These are phyloP conservation scores for Elsinoe australis DNA, from an alignment of 2,329 filamentous ascomycete species.

Conservation along the genomic window DNA sequence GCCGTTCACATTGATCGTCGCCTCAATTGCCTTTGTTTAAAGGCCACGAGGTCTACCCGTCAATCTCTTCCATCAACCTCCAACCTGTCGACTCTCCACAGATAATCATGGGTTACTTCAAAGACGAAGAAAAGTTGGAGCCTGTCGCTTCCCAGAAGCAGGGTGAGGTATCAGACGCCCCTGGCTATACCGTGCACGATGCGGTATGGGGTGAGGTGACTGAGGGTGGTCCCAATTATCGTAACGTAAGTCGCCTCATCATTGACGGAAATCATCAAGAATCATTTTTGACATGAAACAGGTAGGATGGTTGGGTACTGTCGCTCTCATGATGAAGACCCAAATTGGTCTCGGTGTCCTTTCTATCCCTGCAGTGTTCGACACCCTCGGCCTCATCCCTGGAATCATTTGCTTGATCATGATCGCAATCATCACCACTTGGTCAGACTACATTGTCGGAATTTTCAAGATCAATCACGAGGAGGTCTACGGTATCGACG, in stretches of 20 bases:
- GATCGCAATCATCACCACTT: constrained; percentile 41
- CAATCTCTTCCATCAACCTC: too few relatives aligned
- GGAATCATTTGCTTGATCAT: constrained; percentile 40
- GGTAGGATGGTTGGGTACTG: constrained; percentile 40
- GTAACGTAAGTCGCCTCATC: constrained; percentile 23
- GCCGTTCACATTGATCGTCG: too few relatives aligned
- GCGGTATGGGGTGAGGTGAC: constrained; percentile 34
- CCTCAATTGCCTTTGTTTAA: too few relatives aligned
- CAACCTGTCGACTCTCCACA: neutral
- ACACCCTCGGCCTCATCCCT: constrained; percentile 42
- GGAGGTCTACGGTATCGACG: constrained; percentile 51
- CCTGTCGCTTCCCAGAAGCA: neutral
- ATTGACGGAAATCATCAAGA: neutral
- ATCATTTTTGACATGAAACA: constrained; percentile 17
- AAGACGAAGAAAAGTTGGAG: neutral
- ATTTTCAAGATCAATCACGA: constrained; percentile 49
- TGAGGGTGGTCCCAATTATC: constrained; percentile 29
- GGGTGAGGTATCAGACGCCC: neutral
- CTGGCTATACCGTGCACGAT: constrained; percentile 20
- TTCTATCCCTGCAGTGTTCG: constrained; percentile 42
- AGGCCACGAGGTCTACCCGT: too few relatives aligned
- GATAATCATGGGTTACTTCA: too few relatives aligned
- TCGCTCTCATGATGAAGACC: constrained; percentile 41
- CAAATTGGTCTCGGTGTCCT: constrained; percentile 43
- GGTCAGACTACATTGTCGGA: constrained; percentile 44